A percentile compares a stretch with the other conserved stretches of the same genome.
These are phyloP conservation scores for Annulohypoxylon maeteangense DNA, from an alignment of 495 filamentous ascomycete genomes.

Conservation along the genomic window DNA sequence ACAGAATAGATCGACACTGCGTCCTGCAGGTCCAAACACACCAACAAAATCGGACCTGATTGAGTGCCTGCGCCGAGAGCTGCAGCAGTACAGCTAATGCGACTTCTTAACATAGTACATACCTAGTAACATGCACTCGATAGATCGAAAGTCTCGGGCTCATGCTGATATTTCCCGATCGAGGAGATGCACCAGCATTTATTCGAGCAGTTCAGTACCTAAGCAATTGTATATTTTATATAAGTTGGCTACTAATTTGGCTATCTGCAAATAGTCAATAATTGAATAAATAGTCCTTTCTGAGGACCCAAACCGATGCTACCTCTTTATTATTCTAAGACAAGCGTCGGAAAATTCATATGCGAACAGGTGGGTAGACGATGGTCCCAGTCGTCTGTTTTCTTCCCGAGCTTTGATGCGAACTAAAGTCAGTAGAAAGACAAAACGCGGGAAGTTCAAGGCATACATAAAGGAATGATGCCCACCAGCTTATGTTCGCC, in stretches of 20 bases:
- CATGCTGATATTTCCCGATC: constrained; percentile 17
- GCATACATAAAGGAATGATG: too few relatives aligned
- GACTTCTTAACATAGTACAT: constrained; percentile 17
- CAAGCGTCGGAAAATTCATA: constrained; percentile 25
- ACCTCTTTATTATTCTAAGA: constrained; percentile 38
- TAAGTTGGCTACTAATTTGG: background rate
- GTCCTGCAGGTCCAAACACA: constrained; percentile 25
- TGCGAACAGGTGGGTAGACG: background rate
- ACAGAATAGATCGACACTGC: constrained; percentile 25
- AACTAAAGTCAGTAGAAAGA: background rate
- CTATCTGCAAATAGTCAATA: constrained; percentile 16
- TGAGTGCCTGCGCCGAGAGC: constrained; percentile 8
- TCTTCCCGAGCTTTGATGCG: constrained; percentile 1
- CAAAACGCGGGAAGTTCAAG: constrained; percentile 16
- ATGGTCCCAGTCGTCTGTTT: background rate
- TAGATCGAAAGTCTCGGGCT: constrained; percentile 35
- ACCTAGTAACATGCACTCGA: too few relatives aligned
- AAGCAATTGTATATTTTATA: background rate
- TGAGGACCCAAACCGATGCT: constrained; percentile 10
- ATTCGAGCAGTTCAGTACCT: background rate
- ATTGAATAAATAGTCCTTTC: background rate
- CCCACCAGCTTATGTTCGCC: too few relatives aligned
- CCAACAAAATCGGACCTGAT: constrained; percentile 24
- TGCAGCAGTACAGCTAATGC: constrained; percentile 26
- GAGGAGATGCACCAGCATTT: background rate